These are phyloP conservation scores for Blastobotrys malaysiensis DNA, from an alignment of 1,139 yeast species.

Conservation along the genomic window DNA sequence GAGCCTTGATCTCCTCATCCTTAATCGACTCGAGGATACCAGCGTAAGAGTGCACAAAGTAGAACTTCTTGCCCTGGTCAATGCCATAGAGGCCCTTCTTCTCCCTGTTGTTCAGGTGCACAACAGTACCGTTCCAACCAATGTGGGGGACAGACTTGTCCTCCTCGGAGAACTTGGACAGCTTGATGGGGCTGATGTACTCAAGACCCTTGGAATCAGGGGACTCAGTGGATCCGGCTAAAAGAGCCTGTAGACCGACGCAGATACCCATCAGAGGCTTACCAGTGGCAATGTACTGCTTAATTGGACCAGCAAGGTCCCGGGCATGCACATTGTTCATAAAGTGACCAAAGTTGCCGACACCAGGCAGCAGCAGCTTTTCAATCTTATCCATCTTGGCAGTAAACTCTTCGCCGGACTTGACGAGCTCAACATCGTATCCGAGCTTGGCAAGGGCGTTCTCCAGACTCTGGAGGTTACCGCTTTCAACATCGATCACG, in stretches of 20 bases:
- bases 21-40: slow-evolving; percentile 46
- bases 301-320: slow-evolving; percentile 61
- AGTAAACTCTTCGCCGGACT: slow-evolving; percentile 29
- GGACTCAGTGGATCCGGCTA: slow-evolving; percentile 69
- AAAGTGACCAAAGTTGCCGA: slow-evolving; percentile 94
- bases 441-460: slow-evolving; percentile 83
- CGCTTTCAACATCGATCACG: slow-evolving; percentile 91
- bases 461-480: slow-evolving; percentile 80
- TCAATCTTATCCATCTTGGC: slow-evolving; percentile 28
- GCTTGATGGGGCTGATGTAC: slow-evolving; percentile 45
- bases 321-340: slow-evolving; percentile 60
- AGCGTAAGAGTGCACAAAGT: slow-evolving; percentile 93
- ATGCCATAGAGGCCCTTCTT: slow-evolving; percentile 47
- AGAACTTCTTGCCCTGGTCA: slow-evolving; percentile 64
- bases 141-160: slow-evolving; percentile 91
- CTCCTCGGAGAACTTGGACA: slow-evolving; percentile 53
- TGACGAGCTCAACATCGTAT: slow-evolving; percentile 44
- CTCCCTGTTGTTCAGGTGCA: slow-evolving; percentile 16
- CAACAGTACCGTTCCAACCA: slow-evolving; percentile 73
- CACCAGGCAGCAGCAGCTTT: slow-evolving; percentile 68
- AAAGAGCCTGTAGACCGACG: slow-evolving; percentile 87
- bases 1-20: slow-evolving; percentile 6
- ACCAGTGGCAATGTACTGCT: slow-evolving; percentile 62
- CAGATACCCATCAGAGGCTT: slow-evolving; percentile 92
- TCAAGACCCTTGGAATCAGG: slow-evolving; percentile 55